Conservation (phyloP, 176 grass and related monocot species). For the Phyllostachys edulis region DNA sequence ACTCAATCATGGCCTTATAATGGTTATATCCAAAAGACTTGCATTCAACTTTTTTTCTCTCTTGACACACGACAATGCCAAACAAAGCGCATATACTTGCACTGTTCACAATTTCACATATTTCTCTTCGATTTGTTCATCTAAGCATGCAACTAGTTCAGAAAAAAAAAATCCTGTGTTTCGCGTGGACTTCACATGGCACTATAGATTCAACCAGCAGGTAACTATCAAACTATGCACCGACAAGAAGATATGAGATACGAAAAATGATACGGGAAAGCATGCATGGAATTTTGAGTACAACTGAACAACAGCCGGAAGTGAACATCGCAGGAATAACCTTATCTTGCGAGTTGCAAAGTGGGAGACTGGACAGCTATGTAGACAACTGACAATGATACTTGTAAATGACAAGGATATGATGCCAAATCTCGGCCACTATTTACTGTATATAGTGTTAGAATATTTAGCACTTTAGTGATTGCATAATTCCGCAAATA, state of each 20-base stretch:
- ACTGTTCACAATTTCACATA: too few species aligned
- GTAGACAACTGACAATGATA: neutral
- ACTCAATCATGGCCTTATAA: too few species aligned
- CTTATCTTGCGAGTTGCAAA: neutral
- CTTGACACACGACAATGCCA: too few species aligned
- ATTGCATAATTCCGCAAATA: too few species aligned
- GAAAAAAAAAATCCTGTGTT: neutral
- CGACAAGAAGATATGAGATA: neutral
- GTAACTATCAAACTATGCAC: neutral
- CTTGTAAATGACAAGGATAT: neutral
- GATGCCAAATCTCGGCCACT: neutral
- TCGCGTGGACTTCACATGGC: neutral
- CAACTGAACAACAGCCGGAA: neutral
- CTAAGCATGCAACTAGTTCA: neutral
- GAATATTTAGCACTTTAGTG: too few species aligned
- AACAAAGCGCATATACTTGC: too few species aligned
- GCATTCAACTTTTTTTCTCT: too few species aligned
- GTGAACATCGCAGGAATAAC: neutral
- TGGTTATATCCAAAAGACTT: too few species aligned
- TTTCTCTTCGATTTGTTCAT: too few species aligned
- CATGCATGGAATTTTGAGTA: neutral
- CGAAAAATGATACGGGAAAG: neutral
- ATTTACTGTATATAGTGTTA: neutral
- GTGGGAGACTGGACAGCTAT: neutral
- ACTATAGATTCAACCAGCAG: neutral